Percentiles rank a stretch among this genome's conserved stretches.
phyloP scores from a whole-genome alignment of 805 yeast species.

The Torulaspora delbrueckii region DNA sequence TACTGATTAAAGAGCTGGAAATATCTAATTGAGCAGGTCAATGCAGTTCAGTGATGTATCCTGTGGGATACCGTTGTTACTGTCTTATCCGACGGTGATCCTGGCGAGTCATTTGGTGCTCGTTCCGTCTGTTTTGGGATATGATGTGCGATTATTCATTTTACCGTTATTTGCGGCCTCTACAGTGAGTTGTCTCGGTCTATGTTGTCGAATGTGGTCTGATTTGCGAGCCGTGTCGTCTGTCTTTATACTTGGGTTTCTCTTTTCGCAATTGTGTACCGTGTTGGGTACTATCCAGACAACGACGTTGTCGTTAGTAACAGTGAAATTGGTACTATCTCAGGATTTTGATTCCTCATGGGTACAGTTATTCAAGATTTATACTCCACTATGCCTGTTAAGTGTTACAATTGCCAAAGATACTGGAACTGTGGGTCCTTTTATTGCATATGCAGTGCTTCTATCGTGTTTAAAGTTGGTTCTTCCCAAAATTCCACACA shows the following conservation, averaged over 20 bases:
- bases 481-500: background rate
- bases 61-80: constrained; percentile 29
- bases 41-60: constrained; percentile 6
- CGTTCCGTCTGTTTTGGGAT: constrained; percentile 9
- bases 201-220: constrained; percentile 2
- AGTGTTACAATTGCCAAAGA: constrained; percentile 1
- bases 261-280: constrained; percentile 7
- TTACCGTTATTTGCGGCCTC: constrained; percentile 25
- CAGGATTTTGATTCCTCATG: background rate
- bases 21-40: background rate
- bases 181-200: constrained; percentile 14
- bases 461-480: constrained; percentile 1
- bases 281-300: constrained; percentile 15
- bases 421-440: background rate
- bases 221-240: constrained; percentile 3
- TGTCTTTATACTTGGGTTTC: constrained; percentile 2
- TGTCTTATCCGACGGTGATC: constrained; percentile 33
- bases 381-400: constrained; percentile 6
- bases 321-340: constrained; percentile 9
- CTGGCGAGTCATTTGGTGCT: constrained; percentile 28
- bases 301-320: constrained; percentile 17
- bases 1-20: background rate
- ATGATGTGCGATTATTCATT: constrained; percentile 10
- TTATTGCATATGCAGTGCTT: constrained; percentile 1
- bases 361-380: constrained; percentile 1